Evolutionary conservation across 345 rosid species (phyloP), one percentile per base, ranked within the genome.

Genomic region (Boechera divaricarpa): DNA sequence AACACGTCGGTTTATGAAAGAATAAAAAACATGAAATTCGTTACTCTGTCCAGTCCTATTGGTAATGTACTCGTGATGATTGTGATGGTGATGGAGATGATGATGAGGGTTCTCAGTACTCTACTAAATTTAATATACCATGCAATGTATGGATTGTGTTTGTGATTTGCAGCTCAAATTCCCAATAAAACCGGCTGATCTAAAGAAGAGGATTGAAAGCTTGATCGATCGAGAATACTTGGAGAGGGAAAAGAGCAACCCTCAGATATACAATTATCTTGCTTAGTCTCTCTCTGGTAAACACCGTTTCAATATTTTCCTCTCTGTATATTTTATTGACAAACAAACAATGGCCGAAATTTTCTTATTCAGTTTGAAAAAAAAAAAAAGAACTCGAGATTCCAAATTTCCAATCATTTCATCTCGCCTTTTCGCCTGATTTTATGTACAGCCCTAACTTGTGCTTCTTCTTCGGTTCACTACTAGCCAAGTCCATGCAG

Each of bases 211-310:
- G 76, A 92, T 95, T 26, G 99, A 92, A 79, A 89, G 97, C 80
- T 87, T 95, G 38, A 95, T 95, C 6, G 99, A 95, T 79, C 72
- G 99, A 80, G 99, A 95, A 80, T 95, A 95, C 88, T 84, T 95
- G 81, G 99, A 95, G 89, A 84, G 99, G 74, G 99, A 95, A 88
- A 92, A 91, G 87, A 95, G 72, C 90, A 95, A 95, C 82, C 97
- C 97, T 32, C 99, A 92, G 77, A 86, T 95, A 79, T 95, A 95
- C 87, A 95, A 92, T 80, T 95, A 95, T 87, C 82, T 95, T 73
- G 99, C 98, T 67, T 78, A 78, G 81, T 5, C 18, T 63, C 53
- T 70, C n/a, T 70, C 35, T 24, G 28, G 48, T 63, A 6, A 63
- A 49, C 76, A 26, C 39, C 45, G 16, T 72, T 60, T 42, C 51